phyloP scores from a whole-genome alignment of 2,329 filamentous ascomycete species.

The Fusarium sp. region DNA sequence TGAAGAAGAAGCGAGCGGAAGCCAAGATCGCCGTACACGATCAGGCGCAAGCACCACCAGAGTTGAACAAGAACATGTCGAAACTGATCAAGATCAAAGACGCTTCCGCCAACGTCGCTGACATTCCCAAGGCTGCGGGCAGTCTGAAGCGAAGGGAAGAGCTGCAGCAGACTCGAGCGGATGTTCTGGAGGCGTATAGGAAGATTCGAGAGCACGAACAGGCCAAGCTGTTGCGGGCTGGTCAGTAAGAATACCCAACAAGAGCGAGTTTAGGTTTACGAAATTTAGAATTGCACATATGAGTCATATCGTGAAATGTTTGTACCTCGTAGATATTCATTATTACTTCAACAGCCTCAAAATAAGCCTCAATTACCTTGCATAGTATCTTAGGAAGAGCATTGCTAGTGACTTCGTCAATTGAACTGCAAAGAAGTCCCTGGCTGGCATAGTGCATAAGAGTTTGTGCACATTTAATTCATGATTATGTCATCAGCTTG shows the following conservation, averaged over 20 bases:
- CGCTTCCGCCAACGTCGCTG: conserved; percentile 52
- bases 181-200: conserved; percentile 55
- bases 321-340: neutral
- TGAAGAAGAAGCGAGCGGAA: conserved; percentile 75
- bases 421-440: neutral
- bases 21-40: conserved; percentile 64
- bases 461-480: neutral
- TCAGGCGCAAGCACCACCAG: conserved; percentile 80
- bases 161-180: conserved; percentile 51
- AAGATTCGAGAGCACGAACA: conserved; percentile 55
- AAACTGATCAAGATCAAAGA: conserved; percentile 52
- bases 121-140: conserved; percentile 54
- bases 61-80: conserved; percentile 65
- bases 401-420: neutral
- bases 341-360: neutral
- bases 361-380: neutral
- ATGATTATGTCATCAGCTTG: conserved; percentile 41
- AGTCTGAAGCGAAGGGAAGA: conserved; percentile 56
- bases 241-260: conserved; percentile 14
- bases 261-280: conserved; percentile 5
- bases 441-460: neutral
- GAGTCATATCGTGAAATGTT: neutral
- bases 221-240: conserved; percentile 46
- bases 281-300: neutral
- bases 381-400: neutral